Evolutionary conservation across 1,139 yeast species (phyloP).

Genomic region (Nadsonia commutata): DNA sequence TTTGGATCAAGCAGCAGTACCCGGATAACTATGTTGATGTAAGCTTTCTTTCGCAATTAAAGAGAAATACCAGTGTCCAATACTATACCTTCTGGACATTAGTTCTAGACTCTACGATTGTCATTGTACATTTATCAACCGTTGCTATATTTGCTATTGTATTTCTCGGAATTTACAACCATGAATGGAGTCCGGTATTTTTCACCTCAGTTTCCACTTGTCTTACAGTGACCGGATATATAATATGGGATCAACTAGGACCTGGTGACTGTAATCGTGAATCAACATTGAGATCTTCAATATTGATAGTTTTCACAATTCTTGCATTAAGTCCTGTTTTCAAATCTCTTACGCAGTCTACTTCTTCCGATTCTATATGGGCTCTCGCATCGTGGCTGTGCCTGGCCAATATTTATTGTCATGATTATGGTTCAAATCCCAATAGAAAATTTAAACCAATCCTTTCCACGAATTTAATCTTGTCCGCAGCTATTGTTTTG

Average conservation of each 20-base stretch:
- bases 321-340: constrained; percentile 78
- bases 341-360: constrained; percentile 73
- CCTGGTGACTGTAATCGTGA: constrained; percentile 9
- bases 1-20: constrained; percentile 78
- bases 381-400: constrained; percentile 72
- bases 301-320: constrained; percentile 53
- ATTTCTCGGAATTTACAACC: constrained; percentile 35
- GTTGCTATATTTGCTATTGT: constrained; percentile 45
- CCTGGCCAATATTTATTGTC: constrained; percentile 47
- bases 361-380: constrained; percentile 94
- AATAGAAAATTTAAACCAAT: constrained; percentile 34
- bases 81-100: constrained; percentile 50
- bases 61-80: constrained; percentile 61
- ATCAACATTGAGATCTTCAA: constrained; percentile 42
- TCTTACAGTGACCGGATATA: constrained; percentile 26
- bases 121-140: constrained; percentile 50
- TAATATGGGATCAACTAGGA: constrained; percentile 21
- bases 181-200: constrained; percentile 20
- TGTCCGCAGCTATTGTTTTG: constrained; percentile 77
- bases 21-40: constrained; percentile 85
- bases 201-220: constrained; percentile 19
- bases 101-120: constrained; percentile 51
- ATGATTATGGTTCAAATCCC: constrained; percentile 37
- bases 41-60: constrained; percentile 64
- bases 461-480: constrained; percentile 65